phyloP scores from a whole-genome alignment of 345 rosid species.

The Boechera divaricarpa region DNA sequence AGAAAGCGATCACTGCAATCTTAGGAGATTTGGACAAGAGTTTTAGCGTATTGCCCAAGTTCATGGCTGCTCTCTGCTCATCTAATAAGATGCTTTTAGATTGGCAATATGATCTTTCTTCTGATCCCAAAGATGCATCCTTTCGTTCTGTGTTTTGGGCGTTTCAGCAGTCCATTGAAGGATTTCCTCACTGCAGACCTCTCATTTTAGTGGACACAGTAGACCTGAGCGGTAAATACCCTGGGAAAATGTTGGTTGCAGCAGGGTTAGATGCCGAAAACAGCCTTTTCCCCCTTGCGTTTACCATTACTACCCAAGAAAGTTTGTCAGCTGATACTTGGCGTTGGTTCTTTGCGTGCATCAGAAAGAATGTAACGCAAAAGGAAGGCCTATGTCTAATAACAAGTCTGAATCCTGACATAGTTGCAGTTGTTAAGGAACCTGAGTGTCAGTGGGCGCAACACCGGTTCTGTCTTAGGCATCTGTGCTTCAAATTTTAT shows the following conservation, averaged over 20 bases:
- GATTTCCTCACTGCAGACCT: conserved; percentile 15
- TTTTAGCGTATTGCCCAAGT: conserved; percentile 23
- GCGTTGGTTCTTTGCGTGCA: conserved; percentile 28
- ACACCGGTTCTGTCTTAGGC: conserved; percentile 27
- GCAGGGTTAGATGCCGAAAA: conserved; percentile 11
- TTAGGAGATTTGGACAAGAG: conserved; percentile 18
- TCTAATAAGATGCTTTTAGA: conserved; percentile 12
- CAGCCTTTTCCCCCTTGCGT: conserved; percentile 12
- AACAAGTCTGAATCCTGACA: conserved; percentile 5
- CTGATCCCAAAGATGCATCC: background rate
- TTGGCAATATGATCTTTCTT: conserved; percentile 5
- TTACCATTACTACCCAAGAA: conserved; percentile 7
- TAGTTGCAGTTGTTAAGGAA: conserved; percentile 18
- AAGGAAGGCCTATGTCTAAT: conserved; percentile 9
- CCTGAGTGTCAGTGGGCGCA: conserved; percentile 28
- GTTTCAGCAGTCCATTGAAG: conserved; percentile 25
- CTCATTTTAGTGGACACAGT: background rate
- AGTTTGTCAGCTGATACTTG: conserved; percentile 7
- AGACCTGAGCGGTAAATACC: background rate
- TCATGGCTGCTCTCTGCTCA: conserved; percentile 11
- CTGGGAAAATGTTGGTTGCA: conserved; percentile 9
- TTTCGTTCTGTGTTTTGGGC: conserved; percentile 19
- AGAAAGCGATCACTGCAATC: conserved; percentile 5
- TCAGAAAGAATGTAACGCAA: conserved; percentile 20
- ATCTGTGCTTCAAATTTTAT: conserved; percentile 10